These are phyloP conservation scores for Diplodia scrobiculata DNA, from an alignment of 2,329 filamentous ascomycete species.

Conservation along the genomic window DNA sequence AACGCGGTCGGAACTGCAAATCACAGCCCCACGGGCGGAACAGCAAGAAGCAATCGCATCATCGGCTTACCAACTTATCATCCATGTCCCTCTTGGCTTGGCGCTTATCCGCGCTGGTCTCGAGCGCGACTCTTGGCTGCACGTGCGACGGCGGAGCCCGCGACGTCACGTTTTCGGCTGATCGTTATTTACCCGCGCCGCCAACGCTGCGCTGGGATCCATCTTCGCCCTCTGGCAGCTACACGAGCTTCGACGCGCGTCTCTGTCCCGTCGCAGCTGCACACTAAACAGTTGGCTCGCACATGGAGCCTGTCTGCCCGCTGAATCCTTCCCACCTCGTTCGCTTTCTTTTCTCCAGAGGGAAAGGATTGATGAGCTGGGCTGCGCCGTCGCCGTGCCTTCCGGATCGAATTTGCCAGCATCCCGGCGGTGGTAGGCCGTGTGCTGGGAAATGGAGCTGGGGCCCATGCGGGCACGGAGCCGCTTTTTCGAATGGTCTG, in stretches of 20 bases:
- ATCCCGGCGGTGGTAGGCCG: background rate
- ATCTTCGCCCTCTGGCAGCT: background rate
- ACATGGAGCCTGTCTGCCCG: background rate
- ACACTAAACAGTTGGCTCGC: background rate
- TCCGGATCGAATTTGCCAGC: background rate
- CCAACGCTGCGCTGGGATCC: background rate
- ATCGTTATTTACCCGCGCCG: background rate
- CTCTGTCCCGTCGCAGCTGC: background rate
- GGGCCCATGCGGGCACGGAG: background rate
- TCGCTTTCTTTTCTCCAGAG: background rate
- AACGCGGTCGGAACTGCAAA: background rate
- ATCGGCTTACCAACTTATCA: slow-evolving; percentile 3
- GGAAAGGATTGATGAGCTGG: background rate
- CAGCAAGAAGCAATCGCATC: slow-evolving; percentile 6
- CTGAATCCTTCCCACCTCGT: background rate
- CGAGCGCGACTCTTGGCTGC: background rate
- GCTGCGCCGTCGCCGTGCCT: background rate
- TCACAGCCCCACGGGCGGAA: slow-evolving; percentile 9
- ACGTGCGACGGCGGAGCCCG: background rate
- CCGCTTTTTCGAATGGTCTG: background rate
- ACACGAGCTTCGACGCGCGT: background rate
- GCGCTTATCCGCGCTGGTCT: background rate
- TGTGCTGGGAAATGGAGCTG: background rate
- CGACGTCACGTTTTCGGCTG: slow-evolving; percentile 6
- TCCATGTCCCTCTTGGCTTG: background rate